These are phyloP conservation scores for Phytophthora syringae DNA, from an alignment of 352 stramenopile genomes.

Conservation along the genomic window DNA sequence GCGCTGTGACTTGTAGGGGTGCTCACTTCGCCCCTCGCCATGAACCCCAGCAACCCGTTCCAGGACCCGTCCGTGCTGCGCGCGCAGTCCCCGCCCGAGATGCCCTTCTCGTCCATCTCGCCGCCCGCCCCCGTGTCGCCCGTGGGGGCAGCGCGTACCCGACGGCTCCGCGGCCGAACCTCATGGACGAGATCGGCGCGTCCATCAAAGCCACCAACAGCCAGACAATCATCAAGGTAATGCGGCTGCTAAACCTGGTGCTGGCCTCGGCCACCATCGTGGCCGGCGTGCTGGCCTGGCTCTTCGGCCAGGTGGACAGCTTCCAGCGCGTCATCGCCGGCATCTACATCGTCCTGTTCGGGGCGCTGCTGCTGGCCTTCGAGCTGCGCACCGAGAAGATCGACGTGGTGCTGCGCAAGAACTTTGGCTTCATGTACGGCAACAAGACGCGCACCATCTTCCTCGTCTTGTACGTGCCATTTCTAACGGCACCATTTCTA, in stretches of 20 bases:
- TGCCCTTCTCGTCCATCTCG: slow-evolving; percentile 41
- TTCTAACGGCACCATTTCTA: no score
- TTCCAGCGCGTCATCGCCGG: slow-evolving; percentile 86
- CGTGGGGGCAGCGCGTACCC: slow-evolving; percentile 39
- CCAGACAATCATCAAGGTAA: slow-evolving; percentile 81
- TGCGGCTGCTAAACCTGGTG: slow-evolving; percentile 80
- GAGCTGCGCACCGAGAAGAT: slow-evolving; percentile 87
- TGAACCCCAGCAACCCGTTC: slow-evolving; percentile 45
- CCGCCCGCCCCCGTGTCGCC: slow-evolving; percentile 48
- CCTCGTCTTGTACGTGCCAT: slow-evolving; percentile 79
- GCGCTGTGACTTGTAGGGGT: no score
- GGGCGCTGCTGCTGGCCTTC: slow-evolving; percentile 76
- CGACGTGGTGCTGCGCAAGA: slow-evolving; percentile 78
- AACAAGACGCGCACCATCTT: slow-evolving; percentile 90
- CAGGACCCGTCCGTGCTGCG: slow-evolving; percentile 52
- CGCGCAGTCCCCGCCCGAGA: slow-evolving; percentile 31
- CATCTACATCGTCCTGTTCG: slow-evolving; percentile 91
- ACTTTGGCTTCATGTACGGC: slow-evolving; percentile 93
- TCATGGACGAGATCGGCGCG: slow-evolving; percentile 86
- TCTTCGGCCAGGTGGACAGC: slow-evolving; percentile 76
- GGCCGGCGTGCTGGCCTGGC: slow-evolving; percentile 77
- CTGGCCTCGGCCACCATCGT: slow-evolving; percentile 76
- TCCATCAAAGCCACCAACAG: slow-evolving; percentile 88
- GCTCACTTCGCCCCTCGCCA: slow-evolving; percentile 28
- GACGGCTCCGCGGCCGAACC: slow-evolving; percentile 56